These are phyloP conservation scores for Trifolium dubium DNA, from an alignment of 306 rosid genomes.

Conservation along the genomic window DNA sequence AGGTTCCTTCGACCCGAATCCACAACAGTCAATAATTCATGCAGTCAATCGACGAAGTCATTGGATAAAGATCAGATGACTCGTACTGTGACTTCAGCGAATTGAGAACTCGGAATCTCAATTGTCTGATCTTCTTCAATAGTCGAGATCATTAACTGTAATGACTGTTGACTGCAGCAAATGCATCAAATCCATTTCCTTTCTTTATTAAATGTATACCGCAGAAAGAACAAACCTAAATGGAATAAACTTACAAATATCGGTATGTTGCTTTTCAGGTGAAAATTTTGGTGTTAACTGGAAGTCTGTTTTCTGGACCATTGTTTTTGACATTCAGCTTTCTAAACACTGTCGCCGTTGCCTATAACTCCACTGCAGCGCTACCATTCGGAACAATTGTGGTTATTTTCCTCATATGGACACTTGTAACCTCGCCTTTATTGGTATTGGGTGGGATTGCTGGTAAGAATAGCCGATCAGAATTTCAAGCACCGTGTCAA, in stretches of 20 bases:
- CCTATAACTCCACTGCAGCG: slow-evolving; percentile 59
- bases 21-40: neutral
- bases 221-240: slow-evolving; percentile 26
- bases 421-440: slow-evolving; percentile 61
- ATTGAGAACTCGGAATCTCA: neutral
- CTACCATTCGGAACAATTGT: slow-evolving; percentile 59
- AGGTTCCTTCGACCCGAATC: neutral
- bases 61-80: neutral
- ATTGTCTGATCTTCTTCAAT: neutral
- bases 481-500: slow-evolving; percentile 57
- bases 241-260: slow-evolving; percentile 34
- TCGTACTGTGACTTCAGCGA: neutral
- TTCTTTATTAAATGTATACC: slow-evolving; percentile 2
- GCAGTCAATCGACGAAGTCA: neutral
- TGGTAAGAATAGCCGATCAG: slow-evolving; percentile 53
- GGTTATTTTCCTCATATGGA: slow-evolving; percentile 64
- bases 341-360: slow-evolving; percentile 58
- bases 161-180: neutral
- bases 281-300: slow-evolving; percentile 52
- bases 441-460: slow-evolving; percentile 56
- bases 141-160: neutral
- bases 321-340: slow-evolving; percentile 57
- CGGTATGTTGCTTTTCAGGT: slow-evolving; percentile 49
- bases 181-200: neutral
- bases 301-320: slow-evolving; percentile 59